phyloP scores from a whole-genome alignment of 345 rosid species.

The Raphanus raphanistrum region DNA sequence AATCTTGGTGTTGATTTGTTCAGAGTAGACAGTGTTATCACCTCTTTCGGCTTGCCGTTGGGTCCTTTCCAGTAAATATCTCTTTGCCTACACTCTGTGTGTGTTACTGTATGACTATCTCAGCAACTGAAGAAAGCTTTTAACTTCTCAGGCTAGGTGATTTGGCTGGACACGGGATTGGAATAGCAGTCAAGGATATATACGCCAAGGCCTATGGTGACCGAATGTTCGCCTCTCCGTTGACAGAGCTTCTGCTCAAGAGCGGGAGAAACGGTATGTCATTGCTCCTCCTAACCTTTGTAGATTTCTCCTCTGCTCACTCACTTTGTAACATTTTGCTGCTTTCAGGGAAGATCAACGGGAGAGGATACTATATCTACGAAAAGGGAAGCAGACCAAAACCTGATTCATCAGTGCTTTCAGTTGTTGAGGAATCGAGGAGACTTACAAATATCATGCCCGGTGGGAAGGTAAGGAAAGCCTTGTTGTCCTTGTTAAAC shows the following conservation, averaged over 20 bases:
- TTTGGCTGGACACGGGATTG: constrained; percentile 87
- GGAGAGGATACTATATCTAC: constrained; percentile 80
- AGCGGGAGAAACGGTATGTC: constrained; percentile 77
- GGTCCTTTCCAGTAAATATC: constrained; percentile 92
- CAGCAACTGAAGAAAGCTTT: constrained; percentile 15
- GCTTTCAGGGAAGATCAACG: constrained; percentile 76
- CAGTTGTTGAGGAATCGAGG: constrained; percentile 72
- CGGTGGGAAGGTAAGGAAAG: constrained; percentile 69
- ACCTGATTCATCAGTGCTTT: constrained; percentile 77
- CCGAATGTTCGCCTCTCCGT: constrained; percentile 58
- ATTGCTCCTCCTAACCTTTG: not conserved
- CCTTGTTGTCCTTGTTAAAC: not conserved
- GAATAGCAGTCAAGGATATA: constrained; percentile 58
- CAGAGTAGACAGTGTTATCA: constrained; percentile 78
- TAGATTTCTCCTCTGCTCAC: not conserved
- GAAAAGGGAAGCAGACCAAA: constrained; percentile 82
- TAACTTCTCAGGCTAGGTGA: constrained; percentile 74
- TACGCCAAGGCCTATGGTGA: constrained; percentile 63
- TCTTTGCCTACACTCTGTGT: too few relatives aligned
- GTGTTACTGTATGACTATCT: too few relatives aligned
- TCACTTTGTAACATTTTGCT: not conserved
- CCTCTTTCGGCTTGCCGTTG: constrained; percentile 84
- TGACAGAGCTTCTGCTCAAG: constrained; percentile 68
- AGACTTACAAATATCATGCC: constrained; percentile 77
- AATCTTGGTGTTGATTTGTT: constrained; percentile 85